Percentiles rank a stretch among this genome's conserved stretches.
phyloP scores from a whole-genome alignment of 208 protist genomes.

The Porcisia hertigi region DNA sequence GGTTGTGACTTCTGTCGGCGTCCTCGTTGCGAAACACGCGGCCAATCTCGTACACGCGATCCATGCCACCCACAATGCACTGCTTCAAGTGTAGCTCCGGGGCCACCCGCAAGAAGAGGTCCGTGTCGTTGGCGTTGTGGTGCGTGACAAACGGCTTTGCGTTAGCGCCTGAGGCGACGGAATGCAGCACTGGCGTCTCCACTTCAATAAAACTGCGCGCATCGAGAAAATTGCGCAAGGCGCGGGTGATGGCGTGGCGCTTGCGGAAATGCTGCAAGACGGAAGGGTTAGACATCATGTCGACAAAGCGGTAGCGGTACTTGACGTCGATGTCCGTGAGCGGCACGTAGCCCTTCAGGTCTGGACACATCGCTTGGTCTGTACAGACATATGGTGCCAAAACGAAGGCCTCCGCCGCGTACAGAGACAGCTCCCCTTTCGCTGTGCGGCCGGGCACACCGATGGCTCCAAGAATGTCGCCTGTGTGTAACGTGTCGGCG shows the following conservation, averaged over 20 bases:
- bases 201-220: constrained; percentile 88
- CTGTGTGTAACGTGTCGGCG: constrained; percentile 49
- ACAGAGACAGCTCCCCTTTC: constrained; percentile 87
- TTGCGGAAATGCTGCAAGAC: constrained; percentile 53
- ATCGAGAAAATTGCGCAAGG: constrained; percentile 79
- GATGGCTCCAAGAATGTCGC: constrained; percentile 87
- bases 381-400: constrained; percentile 84
- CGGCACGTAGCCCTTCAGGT: constrained; percentile 66
- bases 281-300: constrained; percentile 82
- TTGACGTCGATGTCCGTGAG: constrained; percentile 77
- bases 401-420: constrained; percentile 50
- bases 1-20: constrained; percentile 94
- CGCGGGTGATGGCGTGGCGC: constrained; percentile 62
- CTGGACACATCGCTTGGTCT: constrained; percentile 81
- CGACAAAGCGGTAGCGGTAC: constrained; percentile 89
- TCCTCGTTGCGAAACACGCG: constrained; percentile 95
- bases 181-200: constrained; percentile 93
- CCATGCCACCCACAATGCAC: constrained; percentile 94
- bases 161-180: constrained; percentile 88
- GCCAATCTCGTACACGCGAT: constrained; percentile 95
- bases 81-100: constrained; percentile 95
- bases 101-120: constrained; percentile 89
- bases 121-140: constrained; percentile 85
- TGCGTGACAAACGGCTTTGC: constrained; percentile 93
- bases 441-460: constrained; percentile 73